These are phyloP conservation scores for Thermomyces lanuginosus DNA, from an alignment of 2,329 filamentous ascomycete species.

Conservation along the genomic window DNA sequence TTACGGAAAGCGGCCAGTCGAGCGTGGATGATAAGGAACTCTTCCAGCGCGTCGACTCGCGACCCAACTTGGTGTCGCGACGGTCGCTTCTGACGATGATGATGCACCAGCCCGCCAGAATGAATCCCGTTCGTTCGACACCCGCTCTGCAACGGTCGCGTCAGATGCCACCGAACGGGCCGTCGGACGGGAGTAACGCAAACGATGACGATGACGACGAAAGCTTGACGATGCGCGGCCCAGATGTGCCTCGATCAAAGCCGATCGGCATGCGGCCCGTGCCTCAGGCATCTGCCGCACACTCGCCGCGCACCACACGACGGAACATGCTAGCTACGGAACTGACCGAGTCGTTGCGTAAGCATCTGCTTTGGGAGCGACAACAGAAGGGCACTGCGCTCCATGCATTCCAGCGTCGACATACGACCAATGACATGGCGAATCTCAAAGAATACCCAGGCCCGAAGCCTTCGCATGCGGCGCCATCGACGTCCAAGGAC, in stretches of 20 bases:
- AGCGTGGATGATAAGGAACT: slow-evolving; percentile 64
- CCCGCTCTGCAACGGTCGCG: slow-evolving; percentile 34
- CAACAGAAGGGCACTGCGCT: slow-evolving; percentile 84
- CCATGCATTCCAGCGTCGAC: slow-evolving; percentile 73
- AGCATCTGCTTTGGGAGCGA: slow-evolving; percentile 85
- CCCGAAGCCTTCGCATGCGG: slow-evolving; percentile 36
- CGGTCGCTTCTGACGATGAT: slow-evolving; percentile 80
- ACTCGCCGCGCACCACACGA: slow-evolving; percentile 81
- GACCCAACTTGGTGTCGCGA: slow-evolving; percentile 65
- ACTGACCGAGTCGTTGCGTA: slow-evolving; percentile 78
- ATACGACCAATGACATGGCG: slow-evolving; percentile 79
- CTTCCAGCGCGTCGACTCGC: slow-evolving; percentile 85
- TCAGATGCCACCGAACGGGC: slow-evolving; percentile 54
- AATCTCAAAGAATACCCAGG: slow-evolving; percentile 73
- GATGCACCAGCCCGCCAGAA: slow-evolving; percentile 66
- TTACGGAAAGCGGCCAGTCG: slow-evolving; percentile 66
- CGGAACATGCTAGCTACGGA: slow-evolving; percentile 93
- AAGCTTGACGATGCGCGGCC: slow-evolving; percentile 45
- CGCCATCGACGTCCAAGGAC: slow-evolving; percentile 37
- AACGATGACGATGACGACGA: slow-evolving; percentile 45
- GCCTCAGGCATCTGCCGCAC: slow-evolving; percentile 54
- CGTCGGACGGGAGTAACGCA: slow-evolving; percentile 41
- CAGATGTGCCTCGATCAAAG: slow-evolving; percentile 54
- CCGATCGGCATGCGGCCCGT: slow-evolving; percentile 61
- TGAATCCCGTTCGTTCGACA: slow-evolving; percentile 39